Base-by-base conservation (phyloP, 805 yeast species). In the Candida ortonii region DNA sequence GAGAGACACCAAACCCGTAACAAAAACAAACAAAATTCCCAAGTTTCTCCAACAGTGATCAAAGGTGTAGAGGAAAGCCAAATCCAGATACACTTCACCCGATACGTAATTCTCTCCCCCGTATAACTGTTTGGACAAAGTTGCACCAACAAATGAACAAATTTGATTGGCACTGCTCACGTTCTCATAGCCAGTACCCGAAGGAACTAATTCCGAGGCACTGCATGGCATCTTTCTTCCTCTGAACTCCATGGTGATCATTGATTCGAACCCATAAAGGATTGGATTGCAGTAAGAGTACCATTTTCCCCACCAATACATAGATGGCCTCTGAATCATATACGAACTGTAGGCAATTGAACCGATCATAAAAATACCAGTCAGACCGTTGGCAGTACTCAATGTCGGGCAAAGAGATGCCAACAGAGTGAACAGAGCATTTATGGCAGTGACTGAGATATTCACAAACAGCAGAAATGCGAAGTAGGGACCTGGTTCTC, bases 1-100 rank as follows among this genome's bases (percentile, higher is more conserved):
- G 21, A 59, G 41, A 3, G 30, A 17, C 20, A 71, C 44, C 54
- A 69, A 68, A 43, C 70, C 66, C 11, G 68, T 23, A 24, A 64
- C 55, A 47, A 65, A 71, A 5, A 55, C 71, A 46, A 70, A 39
- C 36, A 65, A 35, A 38, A 73, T 68, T 38, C 79, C 95, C 38
- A 81, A 68, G 56, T 86, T 83, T 65, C 95, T 77, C 95, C 95
- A 86, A 31, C 73, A 69, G 57, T 86, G 85, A 14, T 58, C 43
- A 49, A 69, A 76, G 14, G 53, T 52, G 64, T 80, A 86, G 25
- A 58, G 52, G 57, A 58, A 85, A 7, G 77, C 55, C 3, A 48
- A 49, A 5, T 43, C 41, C 9, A 78, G 35, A 47, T 75, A 79
- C 13, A 54, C 52, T 37, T 71, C 74, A 53, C 85, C 86, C 41